Evolutionary conservation across 2,329 filamentous ascomycete genomes (phyloP).

Genomic region (Madurella mycetomatis): DNA sequence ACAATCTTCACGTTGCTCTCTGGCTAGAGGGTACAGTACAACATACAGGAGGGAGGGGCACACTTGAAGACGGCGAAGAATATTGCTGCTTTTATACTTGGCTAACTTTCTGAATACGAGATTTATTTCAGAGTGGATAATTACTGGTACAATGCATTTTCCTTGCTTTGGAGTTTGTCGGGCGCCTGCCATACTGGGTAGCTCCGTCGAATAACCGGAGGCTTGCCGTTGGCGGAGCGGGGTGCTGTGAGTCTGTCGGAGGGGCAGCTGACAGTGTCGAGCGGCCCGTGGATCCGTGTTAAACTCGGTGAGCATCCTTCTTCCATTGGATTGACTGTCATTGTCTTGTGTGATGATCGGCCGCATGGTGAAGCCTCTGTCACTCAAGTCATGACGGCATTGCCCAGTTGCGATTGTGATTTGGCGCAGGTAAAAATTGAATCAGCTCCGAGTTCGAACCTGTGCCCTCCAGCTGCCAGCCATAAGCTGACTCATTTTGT

Average conservation of each 20-base stretch:
- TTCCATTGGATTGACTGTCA: not conserved
- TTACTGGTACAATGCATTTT: not conserved
- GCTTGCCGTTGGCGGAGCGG: not conserved
- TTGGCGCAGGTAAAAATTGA: conserved; percentile 1
- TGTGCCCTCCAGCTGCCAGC: conserved; percentile 1
- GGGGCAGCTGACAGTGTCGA: not conserved
- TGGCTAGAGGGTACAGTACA: not conserved
- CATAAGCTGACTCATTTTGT: conserved; percentile 17
- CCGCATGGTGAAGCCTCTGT: not conserved
- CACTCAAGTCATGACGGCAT: not conserved
- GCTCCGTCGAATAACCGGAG: not conserved
- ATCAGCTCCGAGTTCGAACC: conserved; percentile 16
- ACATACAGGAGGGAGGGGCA: not conserved
- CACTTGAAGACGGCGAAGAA: no score
- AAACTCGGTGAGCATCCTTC: not conserved
- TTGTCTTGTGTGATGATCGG: not conserved
- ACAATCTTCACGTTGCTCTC: no score
- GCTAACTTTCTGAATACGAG: not conserved
- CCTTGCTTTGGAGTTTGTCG: not conserved
- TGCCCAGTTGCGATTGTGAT: not conserved
- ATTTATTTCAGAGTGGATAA: not conserved
- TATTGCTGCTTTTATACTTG: not conserved
- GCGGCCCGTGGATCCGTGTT: not conserved
- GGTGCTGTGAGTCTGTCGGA: not conserved
- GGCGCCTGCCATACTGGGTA: conserved; percentile 2